Conservation (phyloP, 1,284 basidiomycete species). For the Cerrena zonata region DNA sequence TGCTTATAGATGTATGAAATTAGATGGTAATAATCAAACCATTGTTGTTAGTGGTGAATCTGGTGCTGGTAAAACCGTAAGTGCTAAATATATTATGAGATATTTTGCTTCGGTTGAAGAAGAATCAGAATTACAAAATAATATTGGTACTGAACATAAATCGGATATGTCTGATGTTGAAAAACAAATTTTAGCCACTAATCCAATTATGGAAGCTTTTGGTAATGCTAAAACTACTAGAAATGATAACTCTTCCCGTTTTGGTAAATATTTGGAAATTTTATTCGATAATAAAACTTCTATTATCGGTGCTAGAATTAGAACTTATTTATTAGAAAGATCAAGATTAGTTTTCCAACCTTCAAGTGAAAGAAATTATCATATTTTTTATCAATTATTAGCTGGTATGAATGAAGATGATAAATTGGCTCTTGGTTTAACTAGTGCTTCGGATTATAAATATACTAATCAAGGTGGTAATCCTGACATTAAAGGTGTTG, state of each 20-base stretch:
- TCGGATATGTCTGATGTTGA: conserved; percentile 95
- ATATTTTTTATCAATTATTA: conserved; percentile 99
- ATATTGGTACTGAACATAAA: conserved; percentile 70
- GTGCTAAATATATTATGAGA: conserved; percentile 99
- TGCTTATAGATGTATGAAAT: conserved; percentile 95
- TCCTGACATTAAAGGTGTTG: conserved; percentile 84
- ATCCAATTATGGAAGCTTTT: conserved; percentile 97
- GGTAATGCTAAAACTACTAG: conserved; percentile 99
- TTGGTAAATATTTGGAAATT: conserved; percentile 93
- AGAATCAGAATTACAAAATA: conserved; percentile 60
- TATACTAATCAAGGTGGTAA: conserved; percentile 93
- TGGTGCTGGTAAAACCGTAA: too few species aligned
- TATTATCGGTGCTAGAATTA: conserved; percentile 95
- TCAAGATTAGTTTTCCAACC: conserved; percentile 97
- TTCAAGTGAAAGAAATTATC: conserved; percentile 94
- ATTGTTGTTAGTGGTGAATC: conserved; percentile 87
- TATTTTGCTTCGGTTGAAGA: conserved; percentile 91
- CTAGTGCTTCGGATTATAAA: conserved; percentile 81
- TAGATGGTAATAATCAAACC: conserved; percentile 92
- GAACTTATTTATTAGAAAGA: conserved; percentile 95
- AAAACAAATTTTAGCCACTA: conserved; percentile 94
- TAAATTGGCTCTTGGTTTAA: conserved; percentile 86
- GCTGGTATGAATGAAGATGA: conserved; percentile 94
- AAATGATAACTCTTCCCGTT: conserved; percentile 98
- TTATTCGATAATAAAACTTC: conserved; percentile 92